Evolutionary conservation across 768 basidiomycete genomes (phyloP).

Genomic region (Suillus discolor): DNA sequence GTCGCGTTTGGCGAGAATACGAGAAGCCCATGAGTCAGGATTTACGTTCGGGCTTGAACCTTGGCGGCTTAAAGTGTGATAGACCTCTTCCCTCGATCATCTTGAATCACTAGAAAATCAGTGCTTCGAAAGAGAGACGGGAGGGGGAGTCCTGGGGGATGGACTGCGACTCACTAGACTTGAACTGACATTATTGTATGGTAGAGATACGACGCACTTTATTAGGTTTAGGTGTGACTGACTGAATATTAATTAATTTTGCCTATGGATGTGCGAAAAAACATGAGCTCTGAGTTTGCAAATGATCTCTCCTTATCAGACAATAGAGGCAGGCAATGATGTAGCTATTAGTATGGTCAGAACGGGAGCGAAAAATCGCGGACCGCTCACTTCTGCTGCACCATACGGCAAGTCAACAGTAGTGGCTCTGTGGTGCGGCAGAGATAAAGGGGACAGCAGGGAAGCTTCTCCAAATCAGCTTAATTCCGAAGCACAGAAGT

Average conservation of each 20-base stretch:
- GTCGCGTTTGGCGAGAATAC: neutral
- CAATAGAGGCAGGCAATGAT: too few species aligned
- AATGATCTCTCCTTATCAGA: neutral
- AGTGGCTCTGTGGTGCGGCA: neutral
- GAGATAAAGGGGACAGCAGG: neutral
- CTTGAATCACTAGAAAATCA: neutral
- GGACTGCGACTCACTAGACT: neutral
- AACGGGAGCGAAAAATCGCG: neutral
- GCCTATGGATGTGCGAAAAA: neutral
- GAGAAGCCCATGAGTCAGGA: neutral
- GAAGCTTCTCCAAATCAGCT: neutral
- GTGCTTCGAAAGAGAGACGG: neutral
- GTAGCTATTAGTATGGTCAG: too few species aligned
- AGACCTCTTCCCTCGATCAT: neutral
- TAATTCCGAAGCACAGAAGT: neutral
- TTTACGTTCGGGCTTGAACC: neutral
- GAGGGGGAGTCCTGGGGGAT: too few species aligned
- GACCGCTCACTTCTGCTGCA: neutral
- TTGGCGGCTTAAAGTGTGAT: neutral
- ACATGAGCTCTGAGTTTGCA: neutral
- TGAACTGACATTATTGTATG: neutral
- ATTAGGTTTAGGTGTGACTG: too few species aligned
- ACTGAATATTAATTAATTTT: too few species aligned
- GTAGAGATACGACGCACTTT: neutral
- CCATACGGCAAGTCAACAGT: neutral